phyloP scores from a whole-genome alignment of 2,329 filamentous ascomycete species.

The Colletotrichum agaves region DNA sequence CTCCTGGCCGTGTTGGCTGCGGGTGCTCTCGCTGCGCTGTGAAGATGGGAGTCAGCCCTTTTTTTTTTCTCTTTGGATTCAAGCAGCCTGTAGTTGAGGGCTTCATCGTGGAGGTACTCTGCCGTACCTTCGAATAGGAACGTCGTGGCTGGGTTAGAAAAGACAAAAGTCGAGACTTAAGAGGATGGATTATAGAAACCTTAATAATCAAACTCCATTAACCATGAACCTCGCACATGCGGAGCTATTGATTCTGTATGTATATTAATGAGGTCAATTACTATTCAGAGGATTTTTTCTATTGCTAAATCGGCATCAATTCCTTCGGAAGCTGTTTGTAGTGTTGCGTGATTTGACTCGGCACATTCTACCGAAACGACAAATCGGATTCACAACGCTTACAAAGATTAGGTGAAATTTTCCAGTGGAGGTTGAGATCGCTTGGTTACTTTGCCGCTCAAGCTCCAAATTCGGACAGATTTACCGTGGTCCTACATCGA shows the following conservation, averaged over 20 bases:
- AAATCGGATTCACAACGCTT: too few species aligned
- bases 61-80: neutral
- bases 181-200: neutral
- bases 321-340: too few species aligned
- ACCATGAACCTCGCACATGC: neutral
- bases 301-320: neutral
- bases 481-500: too few species aligned
- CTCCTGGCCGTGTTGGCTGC: slow-evolving; percentile 21
- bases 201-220: neutral
- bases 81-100: neutral
- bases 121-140: neutral
- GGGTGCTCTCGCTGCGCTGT: slow-evolving; percentile 27
- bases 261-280: too few species aligned
- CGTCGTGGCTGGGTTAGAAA: neutral
- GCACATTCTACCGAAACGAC: too few species aligned
- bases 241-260: neutral
- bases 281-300: too few species aligned
- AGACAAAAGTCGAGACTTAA: neutral
- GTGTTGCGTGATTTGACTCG: neutral
- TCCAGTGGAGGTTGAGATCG: too few species aligned
- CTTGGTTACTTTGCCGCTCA: too few species aligned
- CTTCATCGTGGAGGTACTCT: neutral
- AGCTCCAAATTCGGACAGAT: too few species aligned
- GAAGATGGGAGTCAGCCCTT: too few species aligned
- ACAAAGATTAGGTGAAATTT: too few species aligned